Percentiles rank a stretch among this genome's conserved stretches.
phyloP scores from a whole-genome alignment of 192 early-diverging fungal genomes.

The Gonapodya prolifera region DNA sequence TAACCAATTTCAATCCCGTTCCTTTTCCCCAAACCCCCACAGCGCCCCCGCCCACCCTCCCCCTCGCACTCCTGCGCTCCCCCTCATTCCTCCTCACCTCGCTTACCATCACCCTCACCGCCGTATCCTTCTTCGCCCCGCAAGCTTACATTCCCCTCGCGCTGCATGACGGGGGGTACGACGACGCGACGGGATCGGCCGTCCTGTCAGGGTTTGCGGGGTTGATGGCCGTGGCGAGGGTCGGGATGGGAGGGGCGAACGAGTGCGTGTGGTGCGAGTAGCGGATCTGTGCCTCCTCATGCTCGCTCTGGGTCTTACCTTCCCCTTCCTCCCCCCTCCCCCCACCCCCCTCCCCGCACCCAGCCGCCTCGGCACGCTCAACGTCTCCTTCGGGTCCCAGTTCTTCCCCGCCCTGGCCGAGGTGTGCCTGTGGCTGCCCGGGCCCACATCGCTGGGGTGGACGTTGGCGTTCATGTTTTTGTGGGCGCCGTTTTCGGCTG shows the following conservation, averaged over 20 bases:
- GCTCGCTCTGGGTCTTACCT: too few relatives aligned
- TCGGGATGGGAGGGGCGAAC: not conserved
- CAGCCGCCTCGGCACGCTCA: not conserved
- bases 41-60: not conserved
- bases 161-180: not conserved
- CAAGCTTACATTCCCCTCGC: conserved; percentile 1
- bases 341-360: not conserved
- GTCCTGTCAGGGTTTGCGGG: not conserved
- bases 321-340: too few relatives aligned
- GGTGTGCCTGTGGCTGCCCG: not conserved
- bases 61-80: not conserved
- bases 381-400: not conserved
- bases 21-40: not conserved
- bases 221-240: not conserved
- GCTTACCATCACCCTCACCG: not conserved
- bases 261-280: not conserved
- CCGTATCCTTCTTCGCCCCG: conserved; percentile 1
- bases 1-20: not conserved
- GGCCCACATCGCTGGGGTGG: not conserved
- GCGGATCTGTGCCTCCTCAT: not conserved
- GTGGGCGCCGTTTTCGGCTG: not conserved
- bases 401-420: not conserved
- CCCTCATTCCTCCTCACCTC: not conserved
- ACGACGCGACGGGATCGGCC: not conserved
- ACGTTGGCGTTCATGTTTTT: not conserved